Conservation (phyloP, 192 early-diverging fungal species). For the Coemansia sp. region DNA sequence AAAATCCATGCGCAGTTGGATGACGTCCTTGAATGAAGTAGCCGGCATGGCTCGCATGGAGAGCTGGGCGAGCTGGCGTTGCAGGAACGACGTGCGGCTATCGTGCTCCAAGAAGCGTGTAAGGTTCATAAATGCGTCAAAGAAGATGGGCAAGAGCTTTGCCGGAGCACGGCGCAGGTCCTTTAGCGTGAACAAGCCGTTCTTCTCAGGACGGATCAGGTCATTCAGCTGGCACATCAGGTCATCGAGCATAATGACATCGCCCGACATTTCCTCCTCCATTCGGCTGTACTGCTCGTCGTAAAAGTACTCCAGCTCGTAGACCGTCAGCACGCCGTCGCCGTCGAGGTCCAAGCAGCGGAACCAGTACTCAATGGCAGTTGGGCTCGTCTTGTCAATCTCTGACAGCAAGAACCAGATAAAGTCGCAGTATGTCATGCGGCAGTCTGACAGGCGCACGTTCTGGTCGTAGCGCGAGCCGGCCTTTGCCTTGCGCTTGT, state of each 20-base stretch:
- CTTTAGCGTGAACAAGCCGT: constrained; percentile 50
- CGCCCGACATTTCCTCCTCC: constrained; percentile 54
- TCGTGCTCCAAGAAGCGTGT: constrained; percentile 53
- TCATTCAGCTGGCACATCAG: constrained; percentile 55
- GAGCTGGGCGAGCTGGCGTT: constrained; percentile 50
- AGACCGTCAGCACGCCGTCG: constrained; percentile 80
- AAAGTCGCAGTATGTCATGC: constrained; percentile 82
- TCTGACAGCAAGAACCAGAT: constrained; percentile 82
- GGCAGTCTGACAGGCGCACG: constrained; percentile 49
- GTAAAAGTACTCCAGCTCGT: constrained; percentile 84
- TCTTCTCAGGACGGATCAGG: constrained; percentile 38
- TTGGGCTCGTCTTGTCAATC: constrained; percentile 70
- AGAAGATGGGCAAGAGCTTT: constrained; percentile 38
- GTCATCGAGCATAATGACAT: constrained; percentile 50
- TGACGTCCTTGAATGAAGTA: constrained; percentile 40
- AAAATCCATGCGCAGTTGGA: constrained; percentile 49
- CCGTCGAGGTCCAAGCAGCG: constrained; percentile 88
- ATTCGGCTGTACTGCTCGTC: constrained; percentile 76
- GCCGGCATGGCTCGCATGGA: constrained; percentile 47
- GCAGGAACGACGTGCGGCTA: constrained; percentile 44
- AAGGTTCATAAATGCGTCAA: constrained; percentile 55
- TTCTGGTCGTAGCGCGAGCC: constrained; percentile 41
- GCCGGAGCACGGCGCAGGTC: constrained; percentile 43
- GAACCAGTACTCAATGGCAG: constrained; percentile 84
- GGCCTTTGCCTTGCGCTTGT: constrained; percentile 28